phyloP scores from a whole-genome alignment of 2,329 filamentous ascomycete species.

The Exophiala mesophila region DNA sequence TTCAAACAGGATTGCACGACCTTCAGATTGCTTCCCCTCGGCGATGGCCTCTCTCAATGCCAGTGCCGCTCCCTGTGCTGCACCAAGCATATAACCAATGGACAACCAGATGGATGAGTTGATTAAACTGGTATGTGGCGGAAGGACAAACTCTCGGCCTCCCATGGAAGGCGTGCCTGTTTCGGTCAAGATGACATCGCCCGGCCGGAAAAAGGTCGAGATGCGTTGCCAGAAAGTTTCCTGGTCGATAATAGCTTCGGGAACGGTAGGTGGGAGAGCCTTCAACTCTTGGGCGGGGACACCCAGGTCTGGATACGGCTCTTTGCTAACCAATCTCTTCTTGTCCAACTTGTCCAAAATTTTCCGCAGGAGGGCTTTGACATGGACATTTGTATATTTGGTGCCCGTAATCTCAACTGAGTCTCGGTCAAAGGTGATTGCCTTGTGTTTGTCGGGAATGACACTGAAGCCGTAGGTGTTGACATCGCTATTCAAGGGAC shows the following conservation, averaged over 20 bases:
- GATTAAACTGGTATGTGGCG: constrained; percentile 45
- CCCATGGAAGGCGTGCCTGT: constrained; percentile 58
- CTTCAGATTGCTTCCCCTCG: constrained; percentile 47
- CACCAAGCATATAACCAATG: constrained; percentile 58
- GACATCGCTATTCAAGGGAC: constrained; percentile 44
- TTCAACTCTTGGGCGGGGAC: constrained; percentile 47
- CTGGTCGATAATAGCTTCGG: constrained; percentile 50
- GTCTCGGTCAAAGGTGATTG: constrained; percentile 75
- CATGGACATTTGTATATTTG: constrained; percentile 70
- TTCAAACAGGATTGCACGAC: constrained; percentile 53
- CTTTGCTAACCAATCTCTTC: constrained; percentile 28
- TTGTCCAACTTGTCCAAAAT: constrained; percentile 55
- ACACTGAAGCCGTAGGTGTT: constrained; percentile 37
- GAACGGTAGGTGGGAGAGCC: constrained; percentile 42
- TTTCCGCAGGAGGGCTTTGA: constrained; percentile 72
- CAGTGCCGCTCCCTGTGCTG: constrained; percentile 51
- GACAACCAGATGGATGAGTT: constrained; percentile 55
- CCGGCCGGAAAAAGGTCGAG: constrained; percentile 48
- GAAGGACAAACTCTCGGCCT: constrained; percentile 47
- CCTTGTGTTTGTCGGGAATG: constrained; percentile 34
- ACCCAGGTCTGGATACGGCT: constrained; percentile 35
- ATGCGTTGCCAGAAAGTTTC: constrained; percentile 57
- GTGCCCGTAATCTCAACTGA: constrained; percentile 68
- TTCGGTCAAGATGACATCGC: constrained; percentile 55
- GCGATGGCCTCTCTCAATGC: constrained; percentile 50